Percentiles rank a stretch among this genome's conserved stretches.
phyloP scores from a whole-genome alignment of 257 asterid genomes.

The Plantago elongata region DNA sequence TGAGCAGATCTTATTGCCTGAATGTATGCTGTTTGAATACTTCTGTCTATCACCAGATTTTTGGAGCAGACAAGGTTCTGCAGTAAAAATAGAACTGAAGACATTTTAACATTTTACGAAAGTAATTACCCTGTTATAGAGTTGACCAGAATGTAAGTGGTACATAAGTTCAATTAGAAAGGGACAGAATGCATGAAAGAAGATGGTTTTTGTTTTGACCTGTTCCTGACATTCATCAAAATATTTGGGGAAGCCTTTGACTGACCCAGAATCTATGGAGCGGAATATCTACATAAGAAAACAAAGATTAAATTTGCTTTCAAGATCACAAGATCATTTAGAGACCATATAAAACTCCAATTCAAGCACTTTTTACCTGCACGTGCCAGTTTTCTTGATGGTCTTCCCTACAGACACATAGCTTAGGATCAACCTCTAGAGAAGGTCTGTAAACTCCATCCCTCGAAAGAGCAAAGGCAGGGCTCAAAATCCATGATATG shows the following conservation, averaged over 20 bases:
- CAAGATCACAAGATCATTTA: slow-evolving; percentile 13
- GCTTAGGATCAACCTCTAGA: slow-evolving; percentile 62
- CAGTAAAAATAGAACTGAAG: slow-evolving; percentile 16
- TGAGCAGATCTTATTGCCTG: slow-evolving; percentile 94
- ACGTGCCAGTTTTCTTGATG: slow-evolving; percentile 82
- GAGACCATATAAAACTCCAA: slow-evolving; percentile 20
- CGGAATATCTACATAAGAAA: slow-evolving; percentile 65
- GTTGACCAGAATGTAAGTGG: slow-evolving; percentile 12
- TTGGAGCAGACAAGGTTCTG: slow-evolving; percentile 75
- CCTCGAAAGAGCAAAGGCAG: slow-evolving; percentile 43
- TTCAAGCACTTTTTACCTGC: slow-evolving; percentile 50
- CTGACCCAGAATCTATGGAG: slow-evolving; percentile 90
- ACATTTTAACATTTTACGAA: slow-evolving; percentile 2
- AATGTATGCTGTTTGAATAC: slow-evolving; percentile 83
- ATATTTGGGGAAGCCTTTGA: slow-evolving; percentile 69
- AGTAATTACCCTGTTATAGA: slow-evolving; percentile 7
- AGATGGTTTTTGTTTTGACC: slow-evolving; percentile 35
- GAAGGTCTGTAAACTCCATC: slow-evolving; percentile 39
- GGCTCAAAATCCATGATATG: slow-evolving; percentile 89
- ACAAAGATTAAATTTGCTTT: slow-evolving; percentile 12
- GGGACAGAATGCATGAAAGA: neutral
- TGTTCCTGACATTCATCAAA: slow-evolving; percentile 49
- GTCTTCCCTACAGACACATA: slow-evolving; percentile 47
- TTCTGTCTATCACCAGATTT: slow-evolving; percentile 65
- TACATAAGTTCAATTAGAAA: neutral